These are phyloP conservation scores for Paecilomyces formosus DNA, from an alignment of 2,329 filamentous ascomycete genomes.

Conservation along the genomic window DNA sequence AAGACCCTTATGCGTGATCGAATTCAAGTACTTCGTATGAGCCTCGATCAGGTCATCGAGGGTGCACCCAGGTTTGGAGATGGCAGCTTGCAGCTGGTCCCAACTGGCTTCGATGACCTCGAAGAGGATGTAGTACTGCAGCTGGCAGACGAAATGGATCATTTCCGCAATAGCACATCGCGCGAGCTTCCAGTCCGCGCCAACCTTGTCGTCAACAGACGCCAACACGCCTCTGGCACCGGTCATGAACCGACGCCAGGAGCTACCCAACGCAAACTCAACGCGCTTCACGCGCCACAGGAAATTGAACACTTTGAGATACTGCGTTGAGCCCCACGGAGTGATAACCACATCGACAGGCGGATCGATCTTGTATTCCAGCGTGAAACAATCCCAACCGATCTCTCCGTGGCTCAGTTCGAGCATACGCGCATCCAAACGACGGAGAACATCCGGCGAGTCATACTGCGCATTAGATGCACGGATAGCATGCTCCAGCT, in stretches of 20 bases:
- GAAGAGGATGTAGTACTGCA: conserved; percentile 98
- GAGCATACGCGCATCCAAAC: conserved; percentile 95
- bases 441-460: conserved; percentile 78
- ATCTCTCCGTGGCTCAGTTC: conserved; percentile 95
- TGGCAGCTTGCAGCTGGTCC: conserved; percentile 77
- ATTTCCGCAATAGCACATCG: conserved; percentile 89
- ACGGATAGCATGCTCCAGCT: conserved; percentile 92
- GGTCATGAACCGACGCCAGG: conserved; percentile 94
- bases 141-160: conserved; percentile 94
- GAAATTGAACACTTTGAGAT: conserved; percentile 98
- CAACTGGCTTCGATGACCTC: conserved; percentile 97
- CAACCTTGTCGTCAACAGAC: conserved; percentile 63
- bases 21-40: conserved; percentile 81
- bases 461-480: conserved; percentile 97
- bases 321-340: conserved; percentile 89
- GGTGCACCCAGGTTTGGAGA: conserved; percentile 78
- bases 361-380: conserved; percentile 96
- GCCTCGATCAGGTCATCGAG: conserved; percentile 92
- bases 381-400: conserved; percentile 97
- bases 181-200: conserved; percentile 80
- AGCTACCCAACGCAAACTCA: conserved; percentile 83
- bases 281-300: conserved; percentile 97
- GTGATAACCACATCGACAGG: conserved; percentile 96
- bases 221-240: conserved; percentile 85
- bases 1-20: conserved; percentile 92